Conservation (phyloP, 2,329 filamentous ascomycete species). For the Nemania sp. region DNA sequence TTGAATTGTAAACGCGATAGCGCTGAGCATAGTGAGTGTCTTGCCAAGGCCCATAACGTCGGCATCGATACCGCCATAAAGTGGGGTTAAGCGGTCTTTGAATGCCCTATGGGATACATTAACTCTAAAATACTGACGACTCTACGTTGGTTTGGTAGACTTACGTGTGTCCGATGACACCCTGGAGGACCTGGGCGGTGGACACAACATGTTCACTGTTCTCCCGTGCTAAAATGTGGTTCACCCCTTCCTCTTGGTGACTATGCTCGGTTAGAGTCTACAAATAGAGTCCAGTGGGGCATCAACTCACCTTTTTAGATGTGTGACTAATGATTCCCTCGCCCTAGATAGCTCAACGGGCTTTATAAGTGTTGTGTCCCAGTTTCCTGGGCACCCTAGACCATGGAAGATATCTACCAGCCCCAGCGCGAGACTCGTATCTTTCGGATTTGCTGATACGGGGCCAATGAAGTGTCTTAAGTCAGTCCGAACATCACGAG, state of each 20-base stretch:
- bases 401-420: conserved; percentile 5
- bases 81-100: not conserved
- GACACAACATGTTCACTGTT: not conserved
- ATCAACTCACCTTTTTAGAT: conserved; percentile 11
- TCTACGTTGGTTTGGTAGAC: not conserved
- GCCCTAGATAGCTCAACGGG: not conserved
- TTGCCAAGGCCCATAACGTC: conserved; percentile 32
- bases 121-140: not conserved
- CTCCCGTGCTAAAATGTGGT: conserved; percentile 17
- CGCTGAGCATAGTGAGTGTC: conserved; percentile 27
- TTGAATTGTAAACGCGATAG: conserved; percentile 3
- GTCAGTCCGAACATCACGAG: not conserved
- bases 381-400: not conserved
- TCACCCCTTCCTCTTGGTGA: conserved; percentile 23
- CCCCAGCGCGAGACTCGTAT: not conserved
- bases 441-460: not conserved
- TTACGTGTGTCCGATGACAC: not conserved
- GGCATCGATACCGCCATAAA: conserved; percentile 16
- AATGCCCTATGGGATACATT: conserved; percentile 11
- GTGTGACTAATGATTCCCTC: not conserved
- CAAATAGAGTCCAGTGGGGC: not conserved
- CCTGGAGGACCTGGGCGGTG: not conserved
- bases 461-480: conserved; percentile 16
- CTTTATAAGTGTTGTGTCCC: not conserved
- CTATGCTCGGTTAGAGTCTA: not conserved